Conservation (phyloP, 805 yeast species). For the Yarrowia sp. region DNA sequence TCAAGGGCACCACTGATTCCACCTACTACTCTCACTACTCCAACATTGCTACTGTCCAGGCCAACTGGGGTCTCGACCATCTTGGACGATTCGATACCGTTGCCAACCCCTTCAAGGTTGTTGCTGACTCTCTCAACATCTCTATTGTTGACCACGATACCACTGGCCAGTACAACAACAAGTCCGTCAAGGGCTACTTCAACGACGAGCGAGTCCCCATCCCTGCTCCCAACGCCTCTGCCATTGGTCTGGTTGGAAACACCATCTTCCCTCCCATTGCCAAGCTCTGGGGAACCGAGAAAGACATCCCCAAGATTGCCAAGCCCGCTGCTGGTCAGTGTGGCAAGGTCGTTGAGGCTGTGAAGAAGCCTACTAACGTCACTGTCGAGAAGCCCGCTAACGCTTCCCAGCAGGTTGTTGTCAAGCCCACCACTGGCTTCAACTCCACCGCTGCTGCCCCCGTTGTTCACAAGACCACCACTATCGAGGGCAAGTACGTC, state of each 20-base stretch:
- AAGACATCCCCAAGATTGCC: constrained; percentile 1
- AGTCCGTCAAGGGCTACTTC: constrained; percentile 23
- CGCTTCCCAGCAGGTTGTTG: not conserved
- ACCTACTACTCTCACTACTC: constrained; percentile 63
- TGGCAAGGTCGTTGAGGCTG: constrained; percentile 4
- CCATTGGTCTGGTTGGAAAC: constrained; percentile 19
- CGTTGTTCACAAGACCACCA: constrained; percentile 14
- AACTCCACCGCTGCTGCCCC: not conserved
- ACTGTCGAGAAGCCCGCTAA: not conserved
- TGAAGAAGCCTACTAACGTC: not conserved
- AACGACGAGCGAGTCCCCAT: constrained; percentile 17
- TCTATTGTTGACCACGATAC: not conserved
- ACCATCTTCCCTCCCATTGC: constrained; percentile 30
- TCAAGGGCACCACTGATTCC: constrained; percentile 55
- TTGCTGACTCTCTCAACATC: constrained; percentile 51
- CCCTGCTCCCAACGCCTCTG: constrained; percentile 17
- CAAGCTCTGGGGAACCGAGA: constrained; percentile 15
- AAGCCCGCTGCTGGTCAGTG: constrained; percentile 14
- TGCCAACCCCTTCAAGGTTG: constrained; percentile 58
- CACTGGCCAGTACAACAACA: constrained; percentile 19
- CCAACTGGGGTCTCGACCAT: constrained; percentile 59
- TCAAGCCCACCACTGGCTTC: not conserved
- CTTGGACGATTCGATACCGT: constrained; percentile 60
- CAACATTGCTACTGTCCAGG: constrained; percentile 57
- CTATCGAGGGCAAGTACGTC: constrained; percentile 9